Evolutionary conservation across 306 rosid species (phyloP).

Genomic region (Neltuma alba): DNA sequence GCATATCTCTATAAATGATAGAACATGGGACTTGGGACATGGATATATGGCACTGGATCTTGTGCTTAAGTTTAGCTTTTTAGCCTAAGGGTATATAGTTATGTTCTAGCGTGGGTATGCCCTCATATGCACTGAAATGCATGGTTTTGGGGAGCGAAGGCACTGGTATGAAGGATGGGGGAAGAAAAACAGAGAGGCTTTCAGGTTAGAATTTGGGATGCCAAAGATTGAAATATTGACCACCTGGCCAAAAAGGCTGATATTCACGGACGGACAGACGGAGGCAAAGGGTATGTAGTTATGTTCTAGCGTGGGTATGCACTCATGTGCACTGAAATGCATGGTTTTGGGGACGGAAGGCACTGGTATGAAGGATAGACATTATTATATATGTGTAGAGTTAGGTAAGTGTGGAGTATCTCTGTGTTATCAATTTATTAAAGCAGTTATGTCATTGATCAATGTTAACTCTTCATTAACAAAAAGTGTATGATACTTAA

Average conservation of each 20-base stretch:
- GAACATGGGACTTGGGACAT: too few relatives aligned
- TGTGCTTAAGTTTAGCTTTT: too few relatives aligned
- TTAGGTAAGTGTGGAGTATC: background rate
- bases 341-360: background rate
- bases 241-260: too few relatives aligned
- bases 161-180: background rate
- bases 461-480: background rate
- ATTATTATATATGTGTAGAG: background rate
- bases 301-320: background rate
- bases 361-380: background rate
- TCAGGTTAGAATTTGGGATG: background rate
- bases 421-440: background rate
- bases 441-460: background rate
- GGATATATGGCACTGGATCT: too few relatives aligned
- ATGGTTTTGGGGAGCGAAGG: background rate
- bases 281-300: background rate
- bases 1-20: too few relatives aligned
- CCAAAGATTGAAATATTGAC: background rate
- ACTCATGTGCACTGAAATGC: background rate
- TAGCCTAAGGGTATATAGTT: background rate
- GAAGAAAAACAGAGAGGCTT: too few relatives aligned
- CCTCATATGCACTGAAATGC: background rate
- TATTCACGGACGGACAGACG: background rate
- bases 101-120: background rate
- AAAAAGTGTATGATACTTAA: too few relatives aligned